Conservation (phyloP, 192 early-diverging fungal genomes). For the Geranomyces variabilis region DNA sequence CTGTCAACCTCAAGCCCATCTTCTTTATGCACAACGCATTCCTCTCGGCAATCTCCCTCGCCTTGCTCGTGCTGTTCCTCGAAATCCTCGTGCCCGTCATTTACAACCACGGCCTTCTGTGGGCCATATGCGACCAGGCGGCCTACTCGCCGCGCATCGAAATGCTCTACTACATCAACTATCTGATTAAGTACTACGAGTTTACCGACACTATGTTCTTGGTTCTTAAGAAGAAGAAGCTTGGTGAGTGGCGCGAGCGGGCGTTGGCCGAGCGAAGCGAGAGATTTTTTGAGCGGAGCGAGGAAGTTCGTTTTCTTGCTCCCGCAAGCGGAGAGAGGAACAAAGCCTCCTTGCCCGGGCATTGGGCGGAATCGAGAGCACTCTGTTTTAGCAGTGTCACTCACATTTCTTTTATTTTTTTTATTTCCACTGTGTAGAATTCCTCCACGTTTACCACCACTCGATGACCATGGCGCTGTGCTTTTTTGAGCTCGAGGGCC, state of each 20-base stretch:
- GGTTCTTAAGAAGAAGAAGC: conserved; percentile 42
- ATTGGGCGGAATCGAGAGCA: too few species aligned
- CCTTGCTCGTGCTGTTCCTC: conserved; percentile 71
- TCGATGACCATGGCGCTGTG: conserved; percentile 86
- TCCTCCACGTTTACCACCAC: conserved; percentile 94
- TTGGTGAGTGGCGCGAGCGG: conserved; percentile 45
- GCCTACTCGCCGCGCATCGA: conserved; percentile 73
- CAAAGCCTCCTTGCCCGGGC: too few species aligned
- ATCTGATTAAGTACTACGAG: conserved; percentile 88
- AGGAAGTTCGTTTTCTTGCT: too few species aligned
- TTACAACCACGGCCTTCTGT: conserved; percentile 41
- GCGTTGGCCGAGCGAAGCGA: too few species aligned
- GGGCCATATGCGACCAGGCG: conserved; percentile 18
- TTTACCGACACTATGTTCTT: conserved; percentile 85
- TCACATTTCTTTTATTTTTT: too few species aligned
- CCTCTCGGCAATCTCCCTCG: conserved; percentile 70
- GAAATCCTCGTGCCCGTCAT: conserved; percentile 78
- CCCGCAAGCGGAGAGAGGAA: too few species aligned
- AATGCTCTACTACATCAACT: conserved; percentile 82
- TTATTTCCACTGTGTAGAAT: conserved; percentile 34
- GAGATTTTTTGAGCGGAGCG: too few species aligned
- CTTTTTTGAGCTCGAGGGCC: conserved; percentile 72
- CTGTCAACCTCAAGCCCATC: conserved; percentile 41
- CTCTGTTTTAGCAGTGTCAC: too few species aligned
- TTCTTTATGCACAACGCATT: conserved; percentile 84